Base-by-base conservation (phyloP, 2,329 filamentous ascomycete species). In the Cercospora berteroae region DNA sequence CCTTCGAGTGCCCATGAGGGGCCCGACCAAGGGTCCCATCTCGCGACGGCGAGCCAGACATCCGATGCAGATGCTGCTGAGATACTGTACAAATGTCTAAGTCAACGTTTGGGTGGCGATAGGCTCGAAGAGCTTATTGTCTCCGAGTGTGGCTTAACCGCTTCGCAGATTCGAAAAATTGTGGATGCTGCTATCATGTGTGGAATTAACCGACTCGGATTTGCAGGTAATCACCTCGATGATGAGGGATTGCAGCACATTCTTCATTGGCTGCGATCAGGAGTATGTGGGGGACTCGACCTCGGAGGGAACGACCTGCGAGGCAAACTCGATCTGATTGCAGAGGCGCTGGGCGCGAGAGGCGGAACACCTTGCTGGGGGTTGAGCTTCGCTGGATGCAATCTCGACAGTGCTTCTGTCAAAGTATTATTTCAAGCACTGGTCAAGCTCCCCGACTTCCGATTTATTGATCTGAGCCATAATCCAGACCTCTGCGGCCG, bases 401-500 rank as follows among this genome's bases (percentile, higher is more conserved):
- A 92, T 66, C 82, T 99, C 64, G 88, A 86, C 4, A 89, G 93
- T 0, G 83, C 87, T 0, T 89, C 90, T 10, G 82, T 98, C 23
- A 90, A 87, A 78, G 87, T 88, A 63, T 83, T 98, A 12, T 85
- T 98, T 60, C 92, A 93, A 4, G 87, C 87, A 6, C 80, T 98
- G 63, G 84, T 86, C 27, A 87, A 85, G 71, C 82, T 97, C 65
- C 84, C 85, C 2, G 87, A 90, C 70, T 90, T 97, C 76, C 89
- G 91, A 20, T 97, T 97, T 76, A 88, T 99, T 67, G 95, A 98
- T 77, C 83, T 99, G 39, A 97, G 93, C 5, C 93, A 97, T 75
- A 98, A 98, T 73, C 90, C 86, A 33, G 88, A 88, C 20, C 83
- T 99, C 16, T 86, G 88, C 62, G 83, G 84, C 3, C 84, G 90